Evolutionary conservation across 768 basidiomycete genomes (phyloP).

Genomic region (Termitomyces sp.): DNA sequence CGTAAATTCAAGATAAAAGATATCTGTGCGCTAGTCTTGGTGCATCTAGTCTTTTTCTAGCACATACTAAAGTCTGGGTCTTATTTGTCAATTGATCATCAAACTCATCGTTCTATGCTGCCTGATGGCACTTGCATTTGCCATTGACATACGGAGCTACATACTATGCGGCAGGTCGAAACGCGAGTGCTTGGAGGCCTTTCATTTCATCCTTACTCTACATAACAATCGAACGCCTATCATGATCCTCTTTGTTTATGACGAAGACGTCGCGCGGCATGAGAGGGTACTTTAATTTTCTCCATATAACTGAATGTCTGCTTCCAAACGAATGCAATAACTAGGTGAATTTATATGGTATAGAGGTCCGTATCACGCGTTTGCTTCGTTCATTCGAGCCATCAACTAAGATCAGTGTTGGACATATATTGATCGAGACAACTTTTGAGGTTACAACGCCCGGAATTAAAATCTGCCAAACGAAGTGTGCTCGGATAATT

Average conservation of each 20-base stretch:
- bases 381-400: not conserved
- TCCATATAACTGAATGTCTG: not conserved
- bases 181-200: not conserved
- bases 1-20: not conserved
- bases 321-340: not conserved
- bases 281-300: not conserved
- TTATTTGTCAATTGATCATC: not conserved
- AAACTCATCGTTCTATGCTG: too few species aligned
- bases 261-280: not conserved
- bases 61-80: not conserved
- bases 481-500: not conserved
- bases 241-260: not conserved
- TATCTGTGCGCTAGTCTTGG: not conserved
- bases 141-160: not conserved
- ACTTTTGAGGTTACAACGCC: not conserved
- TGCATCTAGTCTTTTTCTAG: not conserved
- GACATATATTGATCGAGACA: not conserved
- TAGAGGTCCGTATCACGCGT: not conserved
- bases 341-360: not conserved
- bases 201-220: not conserved
- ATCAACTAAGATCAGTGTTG: not conserved
- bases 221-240: not conserved
- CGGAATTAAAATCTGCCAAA: not conserved
- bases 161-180: not conserved
- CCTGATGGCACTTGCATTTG: not conserved